A percentile compares a stretch with the other conserved stretches of the same genome.
These are phyloP conservation scores for Chlorella sp. DNA, from an alignment of 139 green algal species.

Conservation along the genomic window DNA sequence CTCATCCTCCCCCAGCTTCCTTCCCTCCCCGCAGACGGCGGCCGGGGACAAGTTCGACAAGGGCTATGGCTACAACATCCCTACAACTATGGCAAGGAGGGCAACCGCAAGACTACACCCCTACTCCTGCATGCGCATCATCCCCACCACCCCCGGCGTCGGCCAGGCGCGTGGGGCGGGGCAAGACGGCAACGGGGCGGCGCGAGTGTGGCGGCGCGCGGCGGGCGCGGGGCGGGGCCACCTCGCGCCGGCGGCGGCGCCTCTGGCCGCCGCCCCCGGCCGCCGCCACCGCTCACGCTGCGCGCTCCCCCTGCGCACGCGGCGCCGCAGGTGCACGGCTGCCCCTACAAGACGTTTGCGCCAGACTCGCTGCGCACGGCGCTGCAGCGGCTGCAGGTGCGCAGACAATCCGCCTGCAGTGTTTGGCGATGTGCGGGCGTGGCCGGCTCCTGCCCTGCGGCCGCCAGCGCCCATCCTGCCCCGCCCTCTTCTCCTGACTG, in stretches of 20 bases:
- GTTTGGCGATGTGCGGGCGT: too few relatives aligned
- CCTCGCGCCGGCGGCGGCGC: too few relatives aligned
- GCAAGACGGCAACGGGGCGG: too few relatives aligned
- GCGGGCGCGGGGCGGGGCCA: too few relatives aligned
- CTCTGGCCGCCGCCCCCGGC: too few relatives aligned
- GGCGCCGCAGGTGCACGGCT: conserved; percentile 79
- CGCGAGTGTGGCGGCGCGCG: too few relatives aligned
- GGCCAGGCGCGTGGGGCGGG: conserved; percentile 21
- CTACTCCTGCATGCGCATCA: conserved; percentile 86
- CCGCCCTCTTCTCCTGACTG: too few relatives aligned
- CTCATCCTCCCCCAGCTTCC: not conserved
- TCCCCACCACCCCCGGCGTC: conserved; percentile 72
- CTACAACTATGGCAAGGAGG: conserved; percentile 99
- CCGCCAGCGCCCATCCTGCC: too few relatives aligned
- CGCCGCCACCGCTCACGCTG: not conserved
- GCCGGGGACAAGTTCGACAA: conserved; percentile 94
- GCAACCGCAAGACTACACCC: conserved; percentile 93
- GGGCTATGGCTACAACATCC: conserved; percentile 95
- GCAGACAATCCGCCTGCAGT: too few relatives aligned
- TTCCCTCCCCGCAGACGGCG: conserved; percentile 12
- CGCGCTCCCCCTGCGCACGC: not conserved
- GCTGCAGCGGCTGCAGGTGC: conserved; percentile 60
- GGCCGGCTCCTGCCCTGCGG: too few relatives aligned
- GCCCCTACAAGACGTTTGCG: conserved; percentile 87
- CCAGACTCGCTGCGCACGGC: conserved; percentile 59